Evolutionary conservation across 2,329 filamentous ascomycete genomes (phyloP), one percentile per base, ranked within the genome.

Genomic region (Ilyonectria robusta): DNA sequence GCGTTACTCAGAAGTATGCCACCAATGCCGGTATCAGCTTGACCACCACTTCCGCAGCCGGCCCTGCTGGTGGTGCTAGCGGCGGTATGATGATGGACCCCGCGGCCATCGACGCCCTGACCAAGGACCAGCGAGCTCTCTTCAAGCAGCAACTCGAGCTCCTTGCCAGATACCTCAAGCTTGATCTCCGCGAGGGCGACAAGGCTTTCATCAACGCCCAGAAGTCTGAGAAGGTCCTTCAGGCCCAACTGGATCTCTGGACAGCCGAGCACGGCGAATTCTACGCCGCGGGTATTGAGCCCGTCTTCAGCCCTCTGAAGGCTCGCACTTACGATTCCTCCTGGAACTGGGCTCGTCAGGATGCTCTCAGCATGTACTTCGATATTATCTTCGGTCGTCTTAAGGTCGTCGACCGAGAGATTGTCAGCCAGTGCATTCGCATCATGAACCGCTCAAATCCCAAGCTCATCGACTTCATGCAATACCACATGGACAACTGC

Each of bases 41-140:
- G 66, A 92, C 94, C 6, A 90, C 93, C 7, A 91, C 92, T 31
- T 88, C 93, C 29, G 89, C 92, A 58, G 92, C 91, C 67, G 94
- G 94, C 70, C 89, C 88, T 68, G 92, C 90, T 61, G 92, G 88
- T 68, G 92, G 89, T 67, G 89, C 86, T 64, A 89, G 87, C 62
- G 93, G 89, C 72, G 95, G 95, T 79, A 98, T 99, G 96, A 97
- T 99, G 94, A 98, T 99, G 95, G 96, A 99, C 77, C 96, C 96
- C 9, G 96, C 95, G 44, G 96, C 96, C 59, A 92, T 99, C 71
- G 96, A 99, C 80, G 96, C 96, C 15, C 87, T 99, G 60, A 99
- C 96, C 77, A 98, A 98, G 82, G 96, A 98, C 78, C 96, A 99
- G 83, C 91, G 93, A 70, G 93, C 94, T 29, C 87, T 99, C 1